phyloP scores from a whole-genome alignment of 1,139 yeast species.

The Groenewaldozyma sp. region DNA sequence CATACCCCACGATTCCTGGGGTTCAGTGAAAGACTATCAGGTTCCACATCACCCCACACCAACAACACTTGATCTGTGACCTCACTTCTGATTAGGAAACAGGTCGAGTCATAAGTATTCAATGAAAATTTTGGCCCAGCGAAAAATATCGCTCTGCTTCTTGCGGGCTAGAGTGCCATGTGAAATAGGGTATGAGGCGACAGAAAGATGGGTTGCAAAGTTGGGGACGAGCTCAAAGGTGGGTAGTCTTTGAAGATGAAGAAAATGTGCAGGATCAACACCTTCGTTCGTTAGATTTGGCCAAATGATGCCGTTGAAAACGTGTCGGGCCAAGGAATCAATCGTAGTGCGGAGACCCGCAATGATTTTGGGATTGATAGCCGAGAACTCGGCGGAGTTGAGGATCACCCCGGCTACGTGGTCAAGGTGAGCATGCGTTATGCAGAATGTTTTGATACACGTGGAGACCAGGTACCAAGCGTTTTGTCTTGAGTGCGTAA shows the following conservation, averaged over 20 bases:
- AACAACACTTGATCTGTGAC: conserved; percentile 34
- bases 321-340: conserved; percentile 41
- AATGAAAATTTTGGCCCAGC: conserved; percentile 3
- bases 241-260: conserved; percentile 17
- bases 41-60: conserved; percentile 76
- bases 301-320: conserved; percentile 76
- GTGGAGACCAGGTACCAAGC: conserved; percentile 31
- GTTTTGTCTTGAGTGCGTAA: conserved; percentile 19
- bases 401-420: conserved; percentile 62
- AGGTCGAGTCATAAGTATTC: conserved; percentile 38
- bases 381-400: conserved; percentile 55
- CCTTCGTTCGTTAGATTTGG: conserved; percentile 51
- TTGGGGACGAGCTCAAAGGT: conserved; percentile 6
- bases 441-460: conserved; percentile 37
- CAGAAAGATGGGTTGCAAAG: conserved; percentile 13
- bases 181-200: conserved; percentile 18
- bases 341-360: conserved; percentile 50
- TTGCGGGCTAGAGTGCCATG: conserved; percentile 15
- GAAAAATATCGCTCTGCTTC: conserved; percentile 1
- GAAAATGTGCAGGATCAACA: conserved; percentile 21
- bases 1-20: conserved; percentile 46
- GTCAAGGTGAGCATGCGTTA: conserved; percentile 82
- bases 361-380: conserved; percentile 33
- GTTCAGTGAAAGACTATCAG: conserved; percentile 43
- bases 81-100: conserved; percentile 41